Base-by-base conservation (phyloP, 306 rosid species). In the Citrullus colocynthis region DNA sequence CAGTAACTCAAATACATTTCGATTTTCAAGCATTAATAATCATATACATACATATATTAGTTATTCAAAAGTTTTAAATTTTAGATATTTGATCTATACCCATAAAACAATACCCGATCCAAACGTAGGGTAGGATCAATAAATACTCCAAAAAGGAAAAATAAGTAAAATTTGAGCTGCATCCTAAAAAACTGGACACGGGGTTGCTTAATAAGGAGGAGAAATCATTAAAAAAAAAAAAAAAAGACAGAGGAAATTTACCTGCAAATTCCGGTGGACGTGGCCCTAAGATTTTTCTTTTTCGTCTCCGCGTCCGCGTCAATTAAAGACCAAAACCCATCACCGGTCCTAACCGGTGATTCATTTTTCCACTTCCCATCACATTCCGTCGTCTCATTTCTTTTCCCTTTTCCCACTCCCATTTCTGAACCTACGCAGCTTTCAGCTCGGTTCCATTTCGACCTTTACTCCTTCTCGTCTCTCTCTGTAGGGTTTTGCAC, bases 241-340 rank as follows among this genome's bases (percentile, higher is more conserved):
- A 42, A 1, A 42, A 17, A 5, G 73, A 37, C 0, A 9, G 13
- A 65, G 58, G 56, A 48, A 71, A 21, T 1, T 12, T 6, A 20
- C 58, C 21, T 21, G 59, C 41, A 71, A 24, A 14, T 71, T 24
- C 59, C 41, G 21, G 57, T 48, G 75, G 56, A 44, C 37, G n/a
- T 45, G 75, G 76, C 58, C 41, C 21, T 71, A 28, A 72, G 77
- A 72, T 45, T 45, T 45, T 45, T 11, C 4, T 28, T 52, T 78
- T 81, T 70, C 85, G 81, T 82, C 82, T 28, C 82, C 82, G 83
- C 86, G 80, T 74, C 54, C 52, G 74, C 52, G 36, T 67, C 42
- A 30, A 55, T 11, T 6, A 24, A 61, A 67, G 37, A 18, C 61
- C 55, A 41, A 62, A 62, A 5, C 58, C 56, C 76, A 24, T 51